Percentiles rank a stretch among this genome's conserved stretches.
These are phyloP conservation scores for Trichoderma cornu-damae DNA, from an alignment of 2,329 filamentous ascomycete species.

Conservation along the genomic window DNA sequence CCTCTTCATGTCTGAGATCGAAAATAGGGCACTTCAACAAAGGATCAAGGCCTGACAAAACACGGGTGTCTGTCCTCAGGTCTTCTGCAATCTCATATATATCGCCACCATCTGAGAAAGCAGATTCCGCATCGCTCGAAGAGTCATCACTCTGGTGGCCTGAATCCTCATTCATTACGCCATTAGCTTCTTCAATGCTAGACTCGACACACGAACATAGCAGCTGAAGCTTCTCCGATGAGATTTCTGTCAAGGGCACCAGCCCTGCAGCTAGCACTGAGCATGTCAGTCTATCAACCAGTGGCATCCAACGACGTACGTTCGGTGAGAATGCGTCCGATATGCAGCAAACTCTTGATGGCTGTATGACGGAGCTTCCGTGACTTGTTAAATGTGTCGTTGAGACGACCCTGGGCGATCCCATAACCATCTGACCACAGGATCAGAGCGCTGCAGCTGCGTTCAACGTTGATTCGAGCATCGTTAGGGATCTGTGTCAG, in stretches of 20 bases:
- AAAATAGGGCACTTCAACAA: background rate
- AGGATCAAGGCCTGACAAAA: background rate
- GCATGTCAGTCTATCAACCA: background rate
- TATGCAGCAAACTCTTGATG: background rate
- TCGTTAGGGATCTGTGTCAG: background rate
- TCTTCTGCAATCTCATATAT: constrained; percentile 5
- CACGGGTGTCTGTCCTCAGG: background rate
- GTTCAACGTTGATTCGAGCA: background rate
- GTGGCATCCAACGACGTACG: background rate
- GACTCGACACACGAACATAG: background rate
- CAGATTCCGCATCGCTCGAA: background rate
- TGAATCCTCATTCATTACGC: background rate
- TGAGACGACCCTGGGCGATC: background rate
- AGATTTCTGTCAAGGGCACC: background rate
- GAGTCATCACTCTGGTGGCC: background rate
- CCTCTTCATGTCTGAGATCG: background rate
- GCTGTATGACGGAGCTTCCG: background rate
- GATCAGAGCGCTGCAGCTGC: background rate
- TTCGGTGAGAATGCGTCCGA: background rate
- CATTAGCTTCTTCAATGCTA: background rate
- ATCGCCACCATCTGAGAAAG: background rate
- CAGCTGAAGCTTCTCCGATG: background rate
- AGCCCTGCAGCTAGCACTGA: background rate
- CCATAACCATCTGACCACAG: constrained; percentile 1
- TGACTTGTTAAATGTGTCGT: background rate